Evolutionary conservation across 2,329 filamentous ascomycete species (phyloP), one percentile per base, ranked within the genome.

Genomic region (Coniochaeta sp.): DNA sequence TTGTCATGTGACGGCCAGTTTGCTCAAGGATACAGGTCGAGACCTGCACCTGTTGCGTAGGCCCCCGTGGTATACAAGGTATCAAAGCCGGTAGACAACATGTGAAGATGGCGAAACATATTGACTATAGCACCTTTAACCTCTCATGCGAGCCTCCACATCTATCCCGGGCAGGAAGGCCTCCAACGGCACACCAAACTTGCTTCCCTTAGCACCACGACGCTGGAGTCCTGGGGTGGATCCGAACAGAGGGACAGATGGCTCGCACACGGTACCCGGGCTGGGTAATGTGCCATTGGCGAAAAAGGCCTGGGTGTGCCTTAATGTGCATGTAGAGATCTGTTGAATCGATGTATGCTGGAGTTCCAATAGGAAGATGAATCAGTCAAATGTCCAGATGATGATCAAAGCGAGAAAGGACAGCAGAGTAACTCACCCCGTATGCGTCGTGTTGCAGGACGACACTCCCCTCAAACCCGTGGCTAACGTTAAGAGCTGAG

Each of bases 401-500:
- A 31, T 31, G 5, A 31, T 6, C 9, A 31, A 31, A 31, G 28
- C 28, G n/a, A n/a, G 17, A 40, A 9, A 43, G n/a, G 17, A 22
- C 19, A 22, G 3, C 3, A 28, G 58, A 47, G 34, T 6, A 26
- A 70, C 73, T 67, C 70, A 74, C 73, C 12, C 74, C 72, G n/a
- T 68, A 69, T 40, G 71, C 70, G 14, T 74, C 67, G 6, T 74
- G 69, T 40, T 73, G 66, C 6, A 77, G 68, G 5, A 77, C 64
- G 9, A 70, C 69, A 38, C 76, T 77, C 1, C 71, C 72, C 28
- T 73, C 64, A 34, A 78, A 73, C 1, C 68, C 69, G 6, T 66
- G 61, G 33, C 72, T 76, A 36, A 74, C 66, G 50, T 76, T 75
- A 52, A 64, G 65, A 0, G 75, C 76, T 19, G 74, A 74, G 3